Conservation (phyloP, 345 rosid genomes). For the Lepidium didymum region DNA sequence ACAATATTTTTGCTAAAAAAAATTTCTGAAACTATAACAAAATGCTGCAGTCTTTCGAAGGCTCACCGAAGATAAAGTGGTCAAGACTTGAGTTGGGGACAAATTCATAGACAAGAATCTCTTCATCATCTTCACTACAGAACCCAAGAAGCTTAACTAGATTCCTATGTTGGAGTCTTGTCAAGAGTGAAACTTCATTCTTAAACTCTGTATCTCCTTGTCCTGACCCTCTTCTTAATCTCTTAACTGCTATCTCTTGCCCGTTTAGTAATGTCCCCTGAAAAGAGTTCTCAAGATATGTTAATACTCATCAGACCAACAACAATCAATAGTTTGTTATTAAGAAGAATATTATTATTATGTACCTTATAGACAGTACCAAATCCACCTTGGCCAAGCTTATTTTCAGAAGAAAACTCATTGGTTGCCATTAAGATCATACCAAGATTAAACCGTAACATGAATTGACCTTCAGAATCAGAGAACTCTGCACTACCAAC, state of each 20-base stretch:
- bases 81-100: too few species aligned
- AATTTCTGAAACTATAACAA: neutral
- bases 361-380: slow-evolving; percentile 36
- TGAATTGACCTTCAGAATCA: neutral
- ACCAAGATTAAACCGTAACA: neutral
- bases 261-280: slow-evolving; percentile 34
- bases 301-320: neutral
- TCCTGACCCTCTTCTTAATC: too few species aligned
- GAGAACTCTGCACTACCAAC: neutral
- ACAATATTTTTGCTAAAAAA: neutral
- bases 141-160: too few species aligned
- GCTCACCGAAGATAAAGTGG: too few species aligned
- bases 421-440: neutral
- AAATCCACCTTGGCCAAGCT: slow-evolving; percentile 38
- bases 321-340: neutral
- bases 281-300: neutral
- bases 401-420: slow-evolving; percentile 21
- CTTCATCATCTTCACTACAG: too few species aligned
- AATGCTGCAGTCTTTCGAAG: neutral
- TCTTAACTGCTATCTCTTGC: neutral
- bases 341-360: neutral
- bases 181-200: too few species aligned
- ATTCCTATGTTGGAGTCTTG: too few species aligned
- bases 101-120: too few species aligned
- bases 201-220: too few species aligned